Evolutionary conservation across 352 stramenopile species (phyloP).

Genomic region (Phytophthora sojae): DNA sequence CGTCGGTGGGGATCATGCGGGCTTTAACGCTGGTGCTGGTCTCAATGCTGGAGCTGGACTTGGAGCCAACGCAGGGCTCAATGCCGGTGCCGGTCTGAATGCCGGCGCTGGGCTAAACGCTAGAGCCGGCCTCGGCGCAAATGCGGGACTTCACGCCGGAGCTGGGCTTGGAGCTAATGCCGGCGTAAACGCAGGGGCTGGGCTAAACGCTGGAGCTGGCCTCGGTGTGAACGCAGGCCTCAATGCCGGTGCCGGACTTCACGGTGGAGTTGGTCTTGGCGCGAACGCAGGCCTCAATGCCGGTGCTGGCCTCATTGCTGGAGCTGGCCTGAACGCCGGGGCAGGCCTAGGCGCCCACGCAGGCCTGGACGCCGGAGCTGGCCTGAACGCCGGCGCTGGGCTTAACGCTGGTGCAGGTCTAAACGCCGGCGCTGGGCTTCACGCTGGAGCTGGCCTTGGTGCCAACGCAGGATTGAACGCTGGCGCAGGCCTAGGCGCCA

Average conservation of each 20-base stretch:
- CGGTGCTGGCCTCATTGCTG: background rate
- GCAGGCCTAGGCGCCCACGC: background rate
- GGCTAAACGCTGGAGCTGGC: background rate
- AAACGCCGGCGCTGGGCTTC: slow-evolving; percentile 3
- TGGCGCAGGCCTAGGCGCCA: background rate
- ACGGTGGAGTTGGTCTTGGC: no score
- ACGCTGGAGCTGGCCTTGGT: background rate
- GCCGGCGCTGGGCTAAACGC: slow-evolving; percentile 14
- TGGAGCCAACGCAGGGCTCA: background rate
- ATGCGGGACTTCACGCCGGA: background rate
- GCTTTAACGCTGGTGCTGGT: background rate
- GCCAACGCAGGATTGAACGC: slow-evolving; percentile 13
- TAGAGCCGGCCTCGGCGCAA: background rate
- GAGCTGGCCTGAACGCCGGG: background rate
- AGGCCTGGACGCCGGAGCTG: background rate
- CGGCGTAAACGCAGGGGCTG: background rate
- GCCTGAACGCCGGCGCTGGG: background rate
- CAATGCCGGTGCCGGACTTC: background rate
- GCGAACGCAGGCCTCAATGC: background rate
- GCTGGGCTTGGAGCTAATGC: background rate
- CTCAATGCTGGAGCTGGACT: background rate
- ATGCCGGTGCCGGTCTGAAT: background rate
- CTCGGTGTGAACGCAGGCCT: background rate
- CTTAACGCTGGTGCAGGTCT: slow-evolving; percentile 2
- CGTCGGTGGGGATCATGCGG: background rate